phyloP scores from a whole-genome alignment of 495 filamentous ascomycete species.

The Penicillium psychrofluorescens region DNA sequence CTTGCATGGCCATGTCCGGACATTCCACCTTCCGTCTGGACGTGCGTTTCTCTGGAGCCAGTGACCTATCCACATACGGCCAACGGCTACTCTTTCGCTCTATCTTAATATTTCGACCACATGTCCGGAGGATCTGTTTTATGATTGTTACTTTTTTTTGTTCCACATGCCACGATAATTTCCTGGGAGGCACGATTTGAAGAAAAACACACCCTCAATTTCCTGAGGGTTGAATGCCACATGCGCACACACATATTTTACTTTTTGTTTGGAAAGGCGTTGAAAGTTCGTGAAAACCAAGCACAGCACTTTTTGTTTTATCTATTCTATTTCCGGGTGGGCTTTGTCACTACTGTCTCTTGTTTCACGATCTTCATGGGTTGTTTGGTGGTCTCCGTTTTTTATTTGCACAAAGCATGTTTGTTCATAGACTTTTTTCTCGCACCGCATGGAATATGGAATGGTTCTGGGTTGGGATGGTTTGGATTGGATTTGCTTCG shows the following conservation, averaged over 20 bases:
- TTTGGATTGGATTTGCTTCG: conserved; percentile 3
- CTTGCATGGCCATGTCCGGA: too few relatives aligned
- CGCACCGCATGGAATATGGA: background rate
- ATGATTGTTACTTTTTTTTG: conserved; percentile 7
- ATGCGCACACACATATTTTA: conserved; percentile 2
- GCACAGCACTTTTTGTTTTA: background rate
- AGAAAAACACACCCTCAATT: conserved; percentile 4
- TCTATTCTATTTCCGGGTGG: conserved; percentile 4
- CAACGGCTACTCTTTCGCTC: too few relatives aligned
- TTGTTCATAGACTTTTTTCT: conserved; percentile 16
- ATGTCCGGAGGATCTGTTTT: conserved; percentile 11
- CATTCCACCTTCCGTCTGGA: too few relatives aligned
- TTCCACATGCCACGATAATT: conserved; percentile 7
- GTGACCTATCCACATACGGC: too few relatives aligned
- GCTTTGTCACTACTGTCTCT: background rate
- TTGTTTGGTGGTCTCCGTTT: conserved; percentile 7
- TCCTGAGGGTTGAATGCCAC: background rate
- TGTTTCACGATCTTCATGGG: conserved; percentile 12
- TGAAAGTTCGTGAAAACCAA: background rate
- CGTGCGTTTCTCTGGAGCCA: too few relatives aligned
- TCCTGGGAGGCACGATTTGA: conserved; percentile 13
- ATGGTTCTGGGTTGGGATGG: conserved; percentile 12
- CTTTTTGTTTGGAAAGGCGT: conserved; percentile 7
- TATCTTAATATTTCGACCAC: background rate
- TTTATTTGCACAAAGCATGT: conserved; percentile 2